phyloP scores from a whole-genome alignment of 345 rosid genomes.

The Xanthoceras sorbifolium region DNA sequence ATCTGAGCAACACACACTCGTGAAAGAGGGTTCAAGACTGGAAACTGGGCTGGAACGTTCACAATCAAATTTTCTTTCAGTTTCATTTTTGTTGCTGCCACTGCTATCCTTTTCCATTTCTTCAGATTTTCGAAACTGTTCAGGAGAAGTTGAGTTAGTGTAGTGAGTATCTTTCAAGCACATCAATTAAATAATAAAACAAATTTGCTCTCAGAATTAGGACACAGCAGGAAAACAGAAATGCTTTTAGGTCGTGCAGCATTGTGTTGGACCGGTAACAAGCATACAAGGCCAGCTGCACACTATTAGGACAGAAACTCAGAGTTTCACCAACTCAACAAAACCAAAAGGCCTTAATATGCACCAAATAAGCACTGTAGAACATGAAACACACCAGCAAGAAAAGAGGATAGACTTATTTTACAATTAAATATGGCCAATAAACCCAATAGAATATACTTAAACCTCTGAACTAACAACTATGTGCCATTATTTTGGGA shows the following conservation, averaged over 20 bases:
- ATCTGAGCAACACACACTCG: slow-evolving; percentile 41
- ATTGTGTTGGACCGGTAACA: background rate
- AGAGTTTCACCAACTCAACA: background rate
- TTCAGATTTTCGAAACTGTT: slow-evolving; percentile 34
- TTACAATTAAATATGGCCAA: background rate
- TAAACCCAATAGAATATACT: too few species aligned
- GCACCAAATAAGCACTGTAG: background rate
- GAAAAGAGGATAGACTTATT: background rate
- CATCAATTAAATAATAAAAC: background rate
- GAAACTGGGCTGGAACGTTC: slow-evolving; percentile 36
- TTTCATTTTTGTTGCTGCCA: slow-evolving; percentile 44
- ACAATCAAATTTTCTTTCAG: slow-evolving; percentile 40
- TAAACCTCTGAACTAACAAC: too few species aligned
- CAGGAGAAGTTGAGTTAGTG: slow-evolving; percentile 1
- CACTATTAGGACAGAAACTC: background rate
- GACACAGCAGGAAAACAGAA: background rate
- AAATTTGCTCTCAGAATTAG: background rate
- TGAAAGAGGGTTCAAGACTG: slow-evolving; percentile 45
- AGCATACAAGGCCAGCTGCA: background rate
- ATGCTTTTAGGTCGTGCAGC: background rate
- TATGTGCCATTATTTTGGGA: too few species aligned
- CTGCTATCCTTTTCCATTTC: slow-evolving; percentile 45
- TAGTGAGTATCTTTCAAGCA: background rate
- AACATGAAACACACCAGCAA: background rate
- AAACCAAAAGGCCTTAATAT: too few species aligned